These are phyloP conservation scores for Glycine latifolia DNA, from an alignment of 306 rosid genomes.

Conservation along the genomic window DNA sequence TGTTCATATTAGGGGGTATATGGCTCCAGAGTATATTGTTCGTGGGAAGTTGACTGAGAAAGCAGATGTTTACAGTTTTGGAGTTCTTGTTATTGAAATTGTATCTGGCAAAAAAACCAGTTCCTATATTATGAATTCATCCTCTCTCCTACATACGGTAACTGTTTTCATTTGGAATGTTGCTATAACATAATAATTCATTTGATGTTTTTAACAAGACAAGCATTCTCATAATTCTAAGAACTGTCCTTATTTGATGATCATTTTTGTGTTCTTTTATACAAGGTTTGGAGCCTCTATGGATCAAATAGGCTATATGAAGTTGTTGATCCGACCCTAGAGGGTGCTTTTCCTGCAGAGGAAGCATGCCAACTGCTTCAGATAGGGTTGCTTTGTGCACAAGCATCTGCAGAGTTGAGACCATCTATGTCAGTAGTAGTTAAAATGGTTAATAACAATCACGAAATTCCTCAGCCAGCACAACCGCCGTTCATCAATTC, in stretches of 20 bases:
- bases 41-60: conserved; percentile 73
- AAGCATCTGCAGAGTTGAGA: conserved; percentile 50
- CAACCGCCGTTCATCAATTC: conserved; percentile 46
- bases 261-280: not conserved
- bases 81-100: conserved; percentile 68
- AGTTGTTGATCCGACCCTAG: conserved; percentile 33
- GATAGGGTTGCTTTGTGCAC: conserved; percentile 53
- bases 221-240: conserved; percentile 1
- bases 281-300: conserved; percentile 49
- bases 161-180: conserved; percentile 8
- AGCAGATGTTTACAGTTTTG: conserved; percentile 83
- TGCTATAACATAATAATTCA: conserved; percentile 8
- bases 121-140: conserved; percentile 41
- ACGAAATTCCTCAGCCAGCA: conserved; percentile 47
- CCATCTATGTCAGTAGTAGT: conserved; percentile 53
- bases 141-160: conserved; percentile 55
- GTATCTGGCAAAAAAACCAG: conserved; percentile 65
- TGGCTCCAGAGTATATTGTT: conserved; percentile 82
- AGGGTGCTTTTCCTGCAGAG: conserved; percentile 29
- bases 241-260: not conserved
- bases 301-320: conserved; percentile 41
- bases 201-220: conserved; percentile 8
- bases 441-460: conserved; percentile 36
- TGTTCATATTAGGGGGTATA: conserved; percentile 65
- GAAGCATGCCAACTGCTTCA: conserved; percentile 44